Conservation (phyloP, 306 rosid species). For the Boehmeria nivea region DNA sequence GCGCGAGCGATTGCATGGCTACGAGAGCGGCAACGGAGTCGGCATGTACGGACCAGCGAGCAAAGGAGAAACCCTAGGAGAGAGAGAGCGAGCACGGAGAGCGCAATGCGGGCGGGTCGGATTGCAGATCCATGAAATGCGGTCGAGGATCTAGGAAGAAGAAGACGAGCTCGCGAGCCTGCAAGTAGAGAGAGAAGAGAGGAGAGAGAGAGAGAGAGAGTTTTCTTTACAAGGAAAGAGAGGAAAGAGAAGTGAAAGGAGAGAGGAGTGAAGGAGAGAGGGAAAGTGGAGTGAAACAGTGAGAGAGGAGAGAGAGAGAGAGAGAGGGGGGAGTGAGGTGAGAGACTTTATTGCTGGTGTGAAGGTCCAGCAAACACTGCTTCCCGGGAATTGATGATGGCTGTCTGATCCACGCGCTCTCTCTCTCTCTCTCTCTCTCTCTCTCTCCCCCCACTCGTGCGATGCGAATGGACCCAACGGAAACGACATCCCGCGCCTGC, state of each 20-base stretch:
- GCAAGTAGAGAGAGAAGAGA: neutral
- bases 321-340: slow-evolving; percentile 16
- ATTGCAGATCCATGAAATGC: slow-evolving; percentile 62
- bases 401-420: slow-evolving; percentile 26
- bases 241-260: neutral
- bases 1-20: slow-evolving; percentile 32
- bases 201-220: slow-evolving; percentile 16
- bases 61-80: slow-evolving; percentile 51
- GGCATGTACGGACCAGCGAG: neutral
- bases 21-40: neutral
- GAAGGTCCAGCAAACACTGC: slow-evolving; percentile 21
- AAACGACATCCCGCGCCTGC: no score
- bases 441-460: no score
- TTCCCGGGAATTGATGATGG: slow-evolving; percentile 21
- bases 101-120: slow-evolving; percentile 33
- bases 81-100: slow-evolving; percentile 25
- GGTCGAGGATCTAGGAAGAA: slow-evolving; percentile 42
- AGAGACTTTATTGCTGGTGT: slow-evolving; percentile 39
- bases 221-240: neutral
- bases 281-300: slow-evolving; percentile 11
- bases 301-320: slow-evolving; percentile 10
- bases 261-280: slow-evolving; percentile 13
- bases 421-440: no score
- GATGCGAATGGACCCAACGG: neutral
- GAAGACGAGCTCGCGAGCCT: neutral